A percentile compares a stretch with the other conserved stretches of the same genome.
Conservation (phyloP, 148 eudicot genomes). For the Selenicereus undatus region DNA sequence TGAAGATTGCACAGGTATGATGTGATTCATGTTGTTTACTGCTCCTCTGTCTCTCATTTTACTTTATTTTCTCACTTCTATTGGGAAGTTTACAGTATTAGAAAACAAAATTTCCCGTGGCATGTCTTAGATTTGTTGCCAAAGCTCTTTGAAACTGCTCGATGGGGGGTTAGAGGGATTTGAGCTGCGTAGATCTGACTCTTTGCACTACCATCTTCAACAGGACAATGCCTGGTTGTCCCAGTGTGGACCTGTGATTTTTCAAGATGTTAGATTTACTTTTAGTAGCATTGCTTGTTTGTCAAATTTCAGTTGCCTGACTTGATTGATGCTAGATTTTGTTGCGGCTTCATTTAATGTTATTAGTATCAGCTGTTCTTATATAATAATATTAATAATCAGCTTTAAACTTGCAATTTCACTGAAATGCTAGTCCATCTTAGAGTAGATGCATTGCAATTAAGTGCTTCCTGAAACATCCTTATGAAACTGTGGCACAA, state of each 20-base stretch:
- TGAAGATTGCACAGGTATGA: slow-evolving; percentile 83
- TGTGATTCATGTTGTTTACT: neutral
- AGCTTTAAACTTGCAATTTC: neutral
- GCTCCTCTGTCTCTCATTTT: too few species aligned
- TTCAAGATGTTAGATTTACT: neutral
- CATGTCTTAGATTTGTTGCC: neutral
- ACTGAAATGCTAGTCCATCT: neutral
- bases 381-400: neutral
- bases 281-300: neutral
- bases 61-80: too few species aligned
- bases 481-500: neutral
- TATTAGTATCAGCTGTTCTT: too few species aligned
- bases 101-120: neutral
- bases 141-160: neutral
- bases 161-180: neutral
- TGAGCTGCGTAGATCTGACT: neutral
- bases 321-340: neutral
- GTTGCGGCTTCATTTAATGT: too few species aligned
- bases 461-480: neutral
- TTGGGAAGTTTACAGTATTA: neutral
- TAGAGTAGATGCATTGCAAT: neutral
- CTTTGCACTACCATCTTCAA: too few species aligned
- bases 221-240: neutral
- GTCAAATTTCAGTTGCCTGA: neutral
- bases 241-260: neutral